A percentile compares a stretch with the other conserved stretches of the same genome.
phyloP scores from a whole-genome alignment of 1,284 basidiomycete species.

The Irpex sp. region DNA sequence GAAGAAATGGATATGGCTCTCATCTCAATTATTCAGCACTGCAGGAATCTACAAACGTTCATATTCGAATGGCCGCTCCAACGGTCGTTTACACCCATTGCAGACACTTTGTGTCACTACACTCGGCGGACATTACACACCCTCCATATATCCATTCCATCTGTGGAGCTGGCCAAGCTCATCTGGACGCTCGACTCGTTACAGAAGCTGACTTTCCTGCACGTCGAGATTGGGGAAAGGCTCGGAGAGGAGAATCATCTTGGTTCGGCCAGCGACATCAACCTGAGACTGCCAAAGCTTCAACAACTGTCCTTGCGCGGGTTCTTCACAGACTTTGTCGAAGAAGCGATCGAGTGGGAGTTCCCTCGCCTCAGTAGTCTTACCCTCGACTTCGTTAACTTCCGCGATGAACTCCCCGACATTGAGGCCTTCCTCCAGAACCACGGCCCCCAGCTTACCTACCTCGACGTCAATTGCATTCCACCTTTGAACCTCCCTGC shows the following conservation, averaged over 20 bases:
- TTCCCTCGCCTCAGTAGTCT: constrained; percentile 55
- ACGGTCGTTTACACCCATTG: constrained; percentile 53
- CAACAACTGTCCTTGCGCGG: constrained; percentile 61
- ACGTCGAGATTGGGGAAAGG: constrained; percentile 48
- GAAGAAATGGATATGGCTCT: constrained; percentile 44
- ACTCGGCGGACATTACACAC: constrained; percentile 49
- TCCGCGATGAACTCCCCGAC: constrained; percentile 54
- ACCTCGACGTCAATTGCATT: constrained; percentile 61
- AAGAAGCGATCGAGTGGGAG: constrained; percentile 62
- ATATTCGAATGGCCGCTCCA: constrained; percentile 60
- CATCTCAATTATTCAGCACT: constrained; percentile 51
- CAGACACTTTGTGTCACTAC: constrained; percentile 52
- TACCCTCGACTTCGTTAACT: constrained; percentile 46
- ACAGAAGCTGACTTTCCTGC: constrained; percentile 46
- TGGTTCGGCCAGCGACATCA: constrained; percentile 54
- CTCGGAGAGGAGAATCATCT: constrained; percentile 34
- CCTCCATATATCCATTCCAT: constrained; percentile 55
- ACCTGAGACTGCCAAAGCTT: constrained; percentile 51
- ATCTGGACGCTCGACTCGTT: constrained; percentile 65
- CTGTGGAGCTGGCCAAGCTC: constrained; percentile 51
- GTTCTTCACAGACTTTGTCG: constrained; percentile 57
- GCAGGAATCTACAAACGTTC: constrained; percentile 69
- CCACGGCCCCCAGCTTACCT: constrained; percentile 54
- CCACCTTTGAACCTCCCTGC: constrained; percentile 49
- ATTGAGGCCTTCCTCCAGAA: constrained; percentile 49